Percentiles rank a stretch among this genome's conserved stretches.
Evolutionary conservation across 2,329 filamentous ascomycete species (phyloP).

Genomic region (Claviceps spartinae): DNA sequence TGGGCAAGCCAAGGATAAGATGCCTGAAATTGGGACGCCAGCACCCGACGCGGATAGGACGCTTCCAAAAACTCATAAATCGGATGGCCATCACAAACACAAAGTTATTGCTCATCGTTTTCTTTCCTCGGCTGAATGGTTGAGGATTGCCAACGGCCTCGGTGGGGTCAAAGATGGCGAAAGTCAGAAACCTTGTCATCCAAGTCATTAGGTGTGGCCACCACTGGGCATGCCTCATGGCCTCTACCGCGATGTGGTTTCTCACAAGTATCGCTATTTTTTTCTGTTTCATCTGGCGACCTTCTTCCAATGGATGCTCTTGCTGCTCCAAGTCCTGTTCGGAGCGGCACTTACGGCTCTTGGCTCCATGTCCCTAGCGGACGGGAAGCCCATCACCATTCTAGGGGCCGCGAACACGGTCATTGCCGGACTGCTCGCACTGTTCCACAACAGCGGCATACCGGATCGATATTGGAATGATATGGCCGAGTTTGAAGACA

Average conservation of each 20-base stretch:
- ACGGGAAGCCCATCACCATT: constrained; percentile 31
- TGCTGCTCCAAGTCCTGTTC: constrained; percentile 35
- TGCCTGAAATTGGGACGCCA: not conserved
- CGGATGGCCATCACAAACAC: constrained; percentile 8
- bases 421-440: constrained; percentile 34
- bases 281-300: constrained; percentile 31
- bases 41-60: not conserved
- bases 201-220: constrained; percentile 30
- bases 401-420: constrained; percentile 37
- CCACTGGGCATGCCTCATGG: constrained; percentile 33
- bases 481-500: constrained; percentile 32
- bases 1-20: not conserved
- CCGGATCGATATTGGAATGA: constrained; percentile 38
- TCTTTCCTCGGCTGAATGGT: constrained; percentile 31
- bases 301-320: constrained; percentile 29
- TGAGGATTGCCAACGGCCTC: constrained; percentile 31
- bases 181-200: constrained; percentile 26
- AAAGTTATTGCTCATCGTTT: constrained; percentile 21
- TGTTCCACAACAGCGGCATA: constrained; percentile 40
- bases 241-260: constrained; percentile 34
- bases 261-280: constrained; percentile 29
- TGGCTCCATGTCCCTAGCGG: constrained; percentile 25
- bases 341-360: constrained; percentile 36
- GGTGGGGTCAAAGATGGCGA: constrained; percentile 34
- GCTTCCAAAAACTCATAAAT: constrained; percentile 2